Percentiles rank a stretch among this genome's conserved stretches.
Evolutionary conservation across 2,329 filamentous ascomycete species (phyloP).

Genomic region (Cytospora paraplurivora): DNA sequence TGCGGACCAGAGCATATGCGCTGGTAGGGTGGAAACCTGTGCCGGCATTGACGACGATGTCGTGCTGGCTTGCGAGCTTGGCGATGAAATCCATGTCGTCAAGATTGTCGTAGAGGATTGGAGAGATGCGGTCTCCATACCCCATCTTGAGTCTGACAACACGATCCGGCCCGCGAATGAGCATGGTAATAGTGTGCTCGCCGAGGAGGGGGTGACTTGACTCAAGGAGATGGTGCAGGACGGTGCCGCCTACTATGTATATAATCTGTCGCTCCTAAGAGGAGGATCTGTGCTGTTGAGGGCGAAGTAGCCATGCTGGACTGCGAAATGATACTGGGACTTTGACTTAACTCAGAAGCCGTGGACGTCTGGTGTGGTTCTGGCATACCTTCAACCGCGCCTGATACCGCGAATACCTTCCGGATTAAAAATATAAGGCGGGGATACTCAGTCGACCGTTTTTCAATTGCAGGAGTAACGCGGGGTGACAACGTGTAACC

Average conservation of each 20-base stretch:
- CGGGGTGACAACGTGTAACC: not conserved
- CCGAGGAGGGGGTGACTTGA: conserved; percentile 31
- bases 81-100: conserved; percentile 32
- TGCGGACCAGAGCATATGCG: conserved; percentile 45
- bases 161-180: conserved; percentile 32
- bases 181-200: conserved; percentile 29
- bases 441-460: no score
- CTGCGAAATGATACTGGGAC: not conserved
- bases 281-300: conserved; percentile 29
- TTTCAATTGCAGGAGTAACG: no score
- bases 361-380: not conserved
- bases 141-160: conserved; percentile 1
- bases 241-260: conserved; percentile 37
- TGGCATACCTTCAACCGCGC: not conserved
- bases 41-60: conserved; percentile 48
- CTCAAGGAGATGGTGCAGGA: conserved; percentile 32
- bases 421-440: not conserved
- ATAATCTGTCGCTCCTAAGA: conserved; percentile 37
- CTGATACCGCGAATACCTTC: not conserved
- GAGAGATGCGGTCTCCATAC: conserved; percentile 30
- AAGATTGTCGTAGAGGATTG: conserved; percentile 33
- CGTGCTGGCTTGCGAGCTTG: conserved; percentile 33
- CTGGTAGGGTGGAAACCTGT: conserved; percentile 41
- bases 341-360: not conserved
- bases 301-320: not conserved